These are phyloP conservation scores for Torrubiella hemipterigena DNA, from an alignment of 2,329 filamentous ascomycete species.

Conservation along the genomic window DNA sequence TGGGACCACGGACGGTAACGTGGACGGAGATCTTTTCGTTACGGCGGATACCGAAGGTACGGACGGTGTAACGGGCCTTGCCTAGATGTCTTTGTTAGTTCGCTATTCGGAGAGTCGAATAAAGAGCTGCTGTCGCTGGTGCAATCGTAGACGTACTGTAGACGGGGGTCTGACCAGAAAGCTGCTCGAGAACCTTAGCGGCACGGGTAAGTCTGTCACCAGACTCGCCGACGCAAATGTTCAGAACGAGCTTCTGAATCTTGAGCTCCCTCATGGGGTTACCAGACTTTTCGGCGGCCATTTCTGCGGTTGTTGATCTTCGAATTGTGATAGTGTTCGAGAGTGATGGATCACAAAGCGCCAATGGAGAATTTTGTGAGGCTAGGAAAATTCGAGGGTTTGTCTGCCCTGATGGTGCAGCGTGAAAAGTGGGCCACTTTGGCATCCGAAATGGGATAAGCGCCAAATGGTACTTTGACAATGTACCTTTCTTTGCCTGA, in stretches of 20 bases:
- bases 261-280: constrained; percentile 99
- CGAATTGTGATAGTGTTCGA: constrained; percentile 19
- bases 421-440: constrained; percentile 12
- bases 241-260: constrained; percentile 98
- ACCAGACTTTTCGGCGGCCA: constrained; percentile 67
- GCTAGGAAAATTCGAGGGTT: constrained; percentile 26
- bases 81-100: constrained; percentile 34
- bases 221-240: constrained; percentile 99
- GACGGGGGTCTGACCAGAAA: constrained; percentile 98
- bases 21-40: constrained; percentile 99
- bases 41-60: constrained; percentile 99
- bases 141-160: constrained; percentile 62
- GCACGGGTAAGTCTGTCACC: constrained; percentile 99
- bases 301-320: constrained; percentile 26
- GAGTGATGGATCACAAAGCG: too few species aligned
- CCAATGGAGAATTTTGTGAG: constrained; percentile 22
- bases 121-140: neutral
- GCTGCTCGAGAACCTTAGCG: constrained; percentile 99
- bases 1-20: constrained; percentile 95
- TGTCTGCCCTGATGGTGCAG: constrained; percentile 23
- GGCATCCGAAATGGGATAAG: constrained; percentile 12
- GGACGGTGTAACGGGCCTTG: constrained; percentile 99
- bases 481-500: constrained; percentile 21
- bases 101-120: constrained; percentile 1
- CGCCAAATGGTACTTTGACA: constrained; percentile 14